phyloP scores from a whole-genome alignment of 257 asterid species.

The Nyctanthes arbortristis region DNA sequence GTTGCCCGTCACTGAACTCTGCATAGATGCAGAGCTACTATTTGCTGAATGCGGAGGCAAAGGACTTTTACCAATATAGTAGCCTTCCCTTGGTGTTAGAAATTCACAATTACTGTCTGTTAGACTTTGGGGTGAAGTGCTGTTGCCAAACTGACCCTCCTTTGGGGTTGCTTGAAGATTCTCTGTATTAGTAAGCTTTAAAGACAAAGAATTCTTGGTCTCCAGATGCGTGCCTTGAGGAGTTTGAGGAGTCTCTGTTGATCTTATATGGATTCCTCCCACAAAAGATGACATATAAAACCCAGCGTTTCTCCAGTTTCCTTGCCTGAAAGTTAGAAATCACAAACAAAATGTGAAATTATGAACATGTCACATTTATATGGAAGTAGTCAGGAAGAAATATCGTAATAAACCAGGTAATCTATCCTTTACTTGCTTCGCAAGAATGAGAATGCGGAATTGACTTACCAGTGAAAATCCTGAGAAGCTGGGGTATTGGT shows the following conservation, averaged over 20 bases:
- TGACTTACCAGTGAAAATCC: slow-evolving; percentile 41
- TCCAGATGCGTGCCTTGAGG: slow-evolving; percentile 8
- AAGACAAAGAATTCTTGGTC: slow-evolving; percentile 33
- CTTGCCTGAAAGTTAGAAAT: slow-evolving; percentile 42
- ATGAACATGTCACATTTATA: neutral
- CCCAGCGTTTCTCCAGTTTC: slow-evolving; percentile 44
- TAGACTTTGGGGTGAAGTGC: slow-evolving; percentile 31
- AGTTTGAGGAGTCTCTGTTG: slow-evolving; percentile 15
- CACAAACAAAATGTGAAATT: neutral
- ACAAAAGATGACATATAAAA: slow-evolving; percentile 34
- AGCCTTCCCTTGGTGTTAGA: slow-evolving; percentile 26
- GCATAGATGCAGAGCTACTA: slow-evolving; percentile 36
- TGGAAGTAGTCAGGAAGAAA: neutral
- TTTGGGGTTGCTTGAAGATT: slow-evolving; percentile 19
- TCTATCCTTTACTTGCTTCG: neutral
- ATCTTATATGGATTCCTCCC: slow-evolving; percentile 28
- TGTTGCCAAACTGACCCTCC: slow-evolving; percentile 24
- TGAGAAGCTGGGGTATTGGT: slow-evolving; percentile 21
- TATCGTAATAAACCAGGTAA: neutral
- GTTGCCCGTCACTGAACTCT: slow-evolving; percentile 26
- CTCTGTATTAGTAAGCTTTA: slow-evolving; percentile 22
- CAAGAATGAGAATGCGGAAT: neutral
- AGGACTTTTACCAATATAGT: slow-evolving; percentile 20
- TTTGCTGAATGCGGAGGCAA: slow-evolving; percentile 28
- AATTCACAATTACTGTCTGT: slow-evolving; percentile 19